These are phyloP conservation scores for Trichoderma sp. DNA, from an alignment of 2,329 filamentous ascomycete species.

Conservation along the genomic window DNA sequence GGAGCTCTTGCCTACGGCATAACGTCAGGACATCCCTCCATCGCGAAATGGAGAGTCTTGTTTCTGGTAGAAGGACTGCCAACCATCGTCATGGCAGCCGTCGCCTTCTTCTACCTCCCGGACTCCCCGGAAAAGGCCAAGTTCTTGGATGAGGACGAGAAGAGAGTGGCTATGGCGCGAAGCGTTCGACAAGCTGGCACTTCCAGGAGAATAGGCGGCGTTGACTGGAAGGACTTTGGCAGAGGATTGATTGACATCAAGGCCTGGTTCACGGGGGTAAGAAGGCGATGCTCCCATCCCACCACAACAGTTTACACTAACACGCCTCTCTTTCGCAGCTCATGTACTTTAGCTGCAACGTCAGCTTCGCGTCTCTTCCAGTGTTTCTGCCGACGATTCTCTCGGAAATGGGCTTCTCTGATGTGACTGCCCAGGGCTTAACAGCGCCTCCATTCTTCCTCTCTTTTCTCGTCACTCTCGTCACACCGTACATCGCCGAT, in stretches of 20 bases:
- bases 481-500: constrained; percentile 41
- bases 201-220: constrained; percentile 23
- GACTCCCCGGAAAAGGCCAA: constrained; percentile 37
- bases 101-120: constrained; percentile 39
- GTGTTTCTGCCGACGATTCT: constrained; percentile 49
- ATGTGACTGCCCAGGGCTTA: constrained; percentile 46
- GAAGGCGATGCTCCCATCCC: neutral
- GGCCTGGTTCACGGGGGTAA: constrained; percentile 31
- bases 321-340: constrained; percentile 37
- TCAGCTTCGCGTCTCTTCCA: constrained; percentile 44
- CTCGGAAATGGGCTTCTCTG: constrained; percentile 44
- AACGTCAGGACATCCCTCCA: constrained; percentile 34
- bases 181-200: constrained; percentile 33
- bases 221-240: constrained; percentile 40
- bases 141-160: constrained; percentile 38
- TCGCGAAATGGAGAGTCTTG: constrained; percentile 39
- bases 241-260: constrained; percentile 42
- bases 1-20: constrained; percentile 41
- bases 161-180: constrained; percentile 32
- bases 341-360: constrained; percentile 47
- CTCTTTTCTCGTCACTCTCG: constrained; percentile 42
- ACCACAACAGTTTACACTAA: neutral
- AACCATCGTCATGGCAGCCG: constrained; percentile 36
- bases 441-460: constrained; percentile 47
- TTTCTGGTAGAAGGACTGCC: constrained; percentile 40